A percentile compares a stretch with the other conserved stretches of the same genome.
These are phyloP conservation scores for Leccinum fibrillosum DNA, from an alignment of 768 basidiomycete genomes.

Conservation along the genomic window DNA sequence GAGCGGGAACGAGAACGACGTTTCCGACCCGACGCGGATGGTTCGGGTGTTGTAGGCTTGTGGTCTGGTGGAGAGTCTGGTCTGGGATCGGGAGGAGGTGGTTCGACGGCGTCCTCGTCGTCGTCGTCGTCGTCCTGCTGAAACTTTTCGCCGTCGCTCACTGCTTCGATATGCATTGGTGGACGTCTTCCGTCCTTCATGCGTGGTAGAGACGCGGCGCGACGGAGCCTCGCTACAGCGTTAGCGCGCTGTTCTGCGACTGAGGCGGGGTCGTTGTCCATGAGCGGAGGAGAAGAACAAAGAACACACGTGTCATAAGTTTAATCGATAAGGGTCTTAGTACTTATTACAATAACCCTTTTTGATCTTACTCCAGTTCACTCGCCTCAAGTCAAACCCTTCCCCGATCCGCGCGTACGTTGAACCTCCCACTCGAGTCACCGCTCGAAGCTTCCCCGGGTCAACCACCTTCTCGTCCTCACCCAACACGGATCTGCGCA, in stretches of 20 bases:
- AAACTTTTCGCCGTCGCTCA: constrained; percentile 76
- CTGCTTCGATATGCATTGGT: constrained; percentile 79
- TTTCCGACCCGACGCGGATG: constrained; percentile 45
- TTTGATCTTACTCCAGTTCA: constrained; percentile 34
- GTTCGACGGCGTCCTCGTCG: constrained; percentile 13
- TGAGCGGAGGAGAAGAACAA: background rate
- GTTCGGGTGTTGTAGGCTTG: constrained; percentile 37
- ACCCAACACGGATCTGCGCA: constrained; percentile 46
- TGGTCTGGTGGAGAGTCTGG: constrained; percentile 28
- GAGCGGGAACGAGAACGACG: constrained; percentile 72
- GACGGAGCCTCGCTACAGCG: constrained; percentile 86
- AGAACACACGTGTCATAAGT: background rate
- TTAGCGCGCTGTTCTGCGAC: constrained; percentile 80
- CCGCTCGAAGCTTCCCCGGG: constrained; percentile 43
- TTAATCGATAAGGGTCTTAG: too few species aligned
- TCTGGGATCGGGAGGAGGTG: constrained; percentile 19
- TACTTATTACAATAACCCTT: background rate
- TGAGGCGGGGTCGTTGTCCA: constrained; percentile 38
- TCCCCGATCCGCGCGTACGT: constrained; percentile 48
- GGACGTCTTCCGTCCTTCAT: constrained; percentile 90
- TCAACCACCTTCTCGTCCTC: constrained; percentile 41
- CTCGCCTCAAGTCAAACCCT: constrained; percentile 44
- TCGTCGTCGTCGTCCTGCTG: constrained; percentile 34
- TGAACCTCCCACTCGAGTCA: constrained; percentile 49
- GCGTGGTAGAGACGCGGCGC: constrained; percentile 87